Base-by-base conservation (phyloP, 202 grass and related monocot genomes). In the Brachypodium distachyon region DNA sequence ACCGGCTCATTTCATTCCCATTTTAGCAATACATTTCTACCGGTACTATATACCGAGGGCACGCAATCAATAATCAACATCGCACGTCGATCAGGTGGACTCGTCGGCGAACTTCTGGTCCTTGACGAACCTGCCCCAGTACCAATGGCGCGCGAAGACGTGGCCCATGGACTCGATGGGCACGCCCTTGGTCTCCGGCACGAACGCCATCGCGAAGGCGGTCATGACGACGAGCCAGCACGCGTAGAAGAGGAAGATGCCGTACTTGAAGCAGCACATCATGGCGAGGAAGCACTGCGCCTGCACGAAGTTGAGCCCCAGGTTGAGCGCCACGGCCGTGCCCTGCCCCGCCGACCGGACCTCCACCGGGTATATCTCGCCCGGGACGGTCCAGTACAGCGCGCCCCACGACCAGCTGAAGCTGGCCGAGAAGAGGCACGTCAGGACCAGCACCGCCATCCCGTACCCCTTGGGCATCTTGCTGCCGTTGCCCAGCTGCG, bases 381-480 rank as follows among this genome's bases (percentile, higher is more conserved):
- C 83, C 3, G 87, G 87, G 41, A 98, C 72, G 42, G 90, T 72
- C 95, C 95, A 98, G 80, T 74, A 89, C 39, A 98, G 70, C 6
- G 96, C 91, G 11, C 96, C 96, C 96, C 96, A 98, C 19, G 96
- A 98, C 85, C 82, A 98, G 40, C 96, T 93, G 73, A 92, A 98
- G 64, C 87, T 93, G 2, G 87, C 91, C 3, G 96, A 80, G 62
- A 88, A 98, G 11, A 77, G 1, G 48, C 90, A 94, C 13, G 90
- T 74, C 57, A 94, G 60, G 17, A 88, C 67, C 57, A 98, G 83
- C 59, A 98, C 85, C 19, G 87, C 73, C 78, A 90, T 34, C 38
- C 80, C 95, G 64, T 95, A 92, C 8, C 79, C 38, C 58, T 74
- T 90, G 1, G 65, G 11, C 87, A 95, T 83, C 64, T 76, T 66